Conservation (phyloP, 768 basidiomycete species). For the Peribolospora baueri region DNA sequence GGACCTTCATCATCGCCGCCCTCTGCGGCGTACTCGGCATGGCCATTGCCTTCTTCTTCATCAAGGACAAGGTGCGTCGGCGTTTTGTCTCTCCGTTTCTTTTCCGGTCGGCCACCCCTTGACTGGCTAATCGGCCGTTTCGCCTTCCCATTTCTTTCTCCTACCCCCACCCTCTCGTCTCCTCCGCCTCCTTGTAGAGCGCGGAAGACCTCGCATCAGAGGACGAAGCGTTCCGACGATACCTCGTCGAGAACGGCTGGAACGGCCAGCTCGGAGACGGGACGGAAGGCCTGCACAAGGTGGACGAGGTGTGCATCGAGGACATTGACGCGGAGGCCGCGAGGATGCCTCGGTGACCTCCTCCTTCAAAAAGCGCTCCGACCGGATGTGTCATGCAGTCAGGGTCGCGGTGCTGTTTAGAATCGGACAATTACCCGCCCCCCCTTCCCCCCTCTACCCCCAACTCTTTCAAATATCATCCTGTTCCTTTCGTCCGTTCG, state of each 20-base stretch:
- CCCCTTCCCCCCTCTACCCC: no score
- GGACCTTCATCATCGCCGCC: conserved; percentile 32
- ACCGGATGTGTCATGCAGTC: no score
- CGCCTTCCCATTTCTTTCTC: not conserved
- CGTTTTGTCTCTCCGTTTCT: not conserved
- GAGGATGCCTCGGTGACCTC: no score
- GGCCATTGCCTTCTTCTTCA: conserved; percentile 40
- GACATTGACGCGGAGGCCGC: not conserved
- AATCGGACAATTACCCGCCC: no score
- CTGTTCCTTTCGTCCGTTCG: no score
- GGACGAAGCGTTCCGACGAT: conserved; percentile 36
- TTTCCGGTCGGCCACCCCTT: conserved; percentile 14
- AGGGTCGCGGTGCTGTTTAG: no score
- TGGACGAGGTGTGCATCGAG: not conserved
- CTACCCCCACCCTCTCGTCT: not conserved
- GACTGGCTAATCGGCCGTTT: conserved; percentile 22
- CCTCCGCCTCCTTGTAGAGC: not conserved
- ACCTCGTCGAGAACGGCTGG: conserved; percentile 41
- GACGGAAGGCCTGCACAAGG: conserved; percentile 15
- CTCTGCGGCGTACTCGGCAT: conserved; percentile 41
- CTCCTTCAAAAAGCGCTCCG: no score
- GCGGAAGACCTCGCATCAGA: conserved; percentile 37
- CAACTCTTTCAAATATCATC: no score
- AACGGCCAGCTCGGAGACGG: conserved; percentile 37
- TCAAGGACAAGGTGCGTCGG: conserved; percentile 25